phyloP scores from a whole-genome alignment of 2,329 filamentous ascomycete species.

The Ascochyta koolunga region DNA sequence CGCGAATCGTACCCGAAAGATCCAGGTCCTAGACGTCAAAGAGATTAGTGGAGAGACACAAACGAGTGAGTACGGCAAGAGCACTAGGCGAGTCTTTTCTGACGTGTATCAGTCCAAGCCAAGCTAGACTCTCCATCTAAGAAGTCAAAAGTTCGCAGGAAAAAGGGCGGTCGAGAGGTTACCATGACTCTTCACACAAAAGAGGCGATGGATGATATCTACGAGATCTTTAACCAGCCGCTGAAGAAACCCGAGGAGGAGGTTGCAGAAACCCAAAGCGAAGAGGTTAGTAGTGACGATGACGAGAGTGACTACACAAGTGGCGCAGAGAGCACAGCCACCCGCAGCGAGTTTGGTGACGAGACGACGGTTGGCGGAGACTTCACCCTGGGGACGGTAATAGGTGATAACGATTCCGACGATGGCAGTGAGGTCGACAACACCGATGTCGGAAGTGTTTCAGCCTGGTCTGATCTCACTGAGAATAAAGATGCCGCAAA shows the following conservation, averaged over 20 bases:
- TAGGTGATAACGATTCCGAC: conserved; percentile 53
- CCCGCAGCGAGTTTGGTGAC: conserved; percentile 74
- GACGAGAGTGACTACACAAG: conserved; percentile 72
- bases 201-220: conserved; percentile 96
- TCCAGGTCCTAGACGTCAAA: conserved; percentile 75
- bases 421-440: conserved; percentile 35
- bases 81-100: conserved; percentile 12
- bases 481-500: conserved; percentile 71
- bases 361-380: conserved; percentile 60
- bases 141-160: conserved; percentile 73
- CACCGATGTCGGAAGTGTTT: conserved; percentile 58
- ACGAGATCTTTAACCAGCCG: conserved; percentile 94
- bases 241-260: conserved; percentile 59
- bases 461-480: conserved; percentile 90
- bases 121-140: conserved; percentile 88
- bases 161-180: conserved; percentile 77
- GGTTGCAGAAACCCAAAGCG: conserved; percentile 64
- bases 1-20: conserved; percentile 58
- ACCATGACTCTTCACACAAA: conserved; percentile 98
- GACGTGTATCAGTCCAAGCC: conserved; percentile 72
- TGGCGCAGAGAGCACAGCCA: conserved; percentile 81
- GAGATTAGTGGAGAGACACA: conserved; percentile 81
- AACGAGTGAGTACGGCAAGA: conserved; percentile 69
- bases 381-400: conserved; percentile 50
- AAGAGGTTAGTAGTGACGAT: conserved; percentile 70